These are phyloP conservation scores for Ceraceosorus guamensis DNA, from an alignment of 1,284 basidiomycete genomes.

Conservation along the genomic window DNA sequence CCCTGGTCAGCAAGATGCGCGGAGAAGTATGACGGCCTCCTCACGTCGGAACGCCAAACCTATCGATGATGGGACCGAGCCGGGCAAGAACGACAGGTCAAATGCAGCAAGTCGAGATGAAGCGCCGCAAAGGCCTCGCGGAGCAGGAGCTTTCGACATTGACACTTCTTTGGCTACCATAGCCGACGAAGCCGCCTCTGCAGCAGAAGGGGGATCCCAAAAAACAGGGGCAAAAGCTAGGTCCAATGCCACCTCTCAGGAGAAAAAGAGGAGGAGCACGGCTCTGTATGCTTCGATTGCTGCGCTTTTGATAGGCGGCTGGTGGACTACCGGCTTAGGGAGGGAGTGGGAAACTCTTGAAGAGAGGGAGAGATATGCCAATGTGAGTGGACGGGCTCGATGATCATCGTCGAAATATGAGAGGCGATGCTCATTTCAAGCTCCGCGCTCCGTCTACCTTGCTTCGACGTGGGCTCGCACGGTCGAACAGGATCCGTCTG, in stretches of 20 bases:
- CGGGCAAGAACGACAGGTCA: too few relatives aligned
- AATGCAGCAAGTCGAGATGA: too few relatives aligned
- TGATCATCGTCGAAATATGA: not conserved
- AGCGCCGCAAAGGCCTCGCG: too few relatives aligned
- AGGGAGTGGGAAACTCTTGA: constrained; percentile 45
- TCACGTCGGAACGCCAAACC: too few relatives aligned
- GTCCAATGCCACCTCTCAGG: constrained; percentile 40
- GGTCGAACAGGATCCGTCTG: constrained; percentile 7
- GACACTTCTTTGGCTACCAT: constrained; percentile 27
- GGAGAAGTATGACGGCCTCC: too few relatives aligned
- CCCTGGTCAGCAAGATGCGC: too few relatives aligned
- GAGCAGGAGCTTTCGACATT: constrained; percentile 34
- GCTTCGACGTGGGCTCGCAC: too few relatives aligned
- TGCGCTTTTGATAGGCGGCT: constrained; percentile 23
- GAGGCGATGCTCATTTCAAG: not conserved
- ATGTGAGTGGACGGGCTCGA: constrained; percentile 1
- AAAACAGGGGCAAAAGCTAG: constrained; percentile 44
- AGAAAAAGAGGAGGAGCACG: constrained; percentile 41
- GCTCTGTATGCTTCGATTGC: constrained; percentile 23
- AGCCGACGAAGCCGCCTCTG: constrained; percentile 3
- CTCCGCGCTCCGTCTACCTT: not conserved
- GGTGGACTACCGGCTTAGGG: constrained; percentile 37
- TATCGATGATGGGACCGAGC: too few relatives aligned
- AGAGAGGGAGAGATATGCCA: constrained; percentile 31
- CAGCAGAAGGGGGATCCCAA: constrained; percentile 9